Percentiles rank a stretch among this genome's conserved stretches.
These are phyloP conservation scores for Scleroderma bovista DNA, from an alignment of 768 basidiomycete species.

Conservation along the genomic window DNA sequence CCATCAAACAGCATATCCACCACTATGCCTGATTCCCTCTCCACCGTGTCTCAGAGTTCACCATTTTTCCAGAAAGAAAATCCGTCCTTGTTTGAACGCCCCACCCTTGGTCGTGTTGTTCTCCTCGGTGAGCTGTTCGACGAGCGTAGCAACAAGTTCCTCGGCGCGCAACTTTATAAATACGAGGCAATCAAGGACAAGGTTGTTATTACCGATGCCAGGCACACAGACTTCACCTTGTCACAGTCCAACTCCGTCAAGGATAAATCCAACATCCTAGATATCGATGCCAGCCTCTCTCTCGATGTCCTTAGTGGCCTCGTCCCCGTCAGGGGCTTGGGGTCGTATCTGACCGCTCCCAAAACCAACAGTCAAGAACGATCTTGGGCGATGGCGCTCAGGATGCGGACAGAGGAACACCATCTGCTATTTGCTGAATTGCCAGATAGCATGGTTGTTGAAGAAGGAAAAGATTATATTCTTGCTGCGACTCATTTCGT, in stretches of 20 bases:
- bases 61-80: no score
- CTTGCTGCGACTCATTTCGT: not conserved
- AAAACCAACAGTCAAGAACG: not conserved
- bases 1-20: no score
- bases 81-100: not conserved
- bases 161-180: not conserved
- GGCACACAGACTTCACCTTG: not conserved
- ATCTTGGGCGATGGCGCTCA: not conserved
- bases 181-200: not conserved
- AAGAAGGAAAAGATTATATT: not conserved
- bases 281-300: not conserved
- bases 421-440: not conserved
- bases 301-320: slow-evolving; percentile 1
- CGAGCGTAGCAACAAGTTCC: not conserved
- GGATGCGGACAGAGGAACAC: not conserved
- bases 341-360: not conserved
- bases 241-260: not conserved
- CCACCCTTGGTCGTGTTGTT: not conserved
- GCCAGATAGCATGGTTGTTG: not conserved
- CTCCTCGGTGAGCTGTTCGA: slow-evolving; percentile 1
- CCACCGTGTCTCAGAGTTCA: no score
- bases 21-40: no score
- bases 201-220: not conserved
- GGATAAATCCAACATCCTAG: not conserved
- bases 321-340: not conserved